Evolutionary conservation across 1,139 yeast species (phyloP).

Genomic region (Geotrichum restrictum): DNA sequence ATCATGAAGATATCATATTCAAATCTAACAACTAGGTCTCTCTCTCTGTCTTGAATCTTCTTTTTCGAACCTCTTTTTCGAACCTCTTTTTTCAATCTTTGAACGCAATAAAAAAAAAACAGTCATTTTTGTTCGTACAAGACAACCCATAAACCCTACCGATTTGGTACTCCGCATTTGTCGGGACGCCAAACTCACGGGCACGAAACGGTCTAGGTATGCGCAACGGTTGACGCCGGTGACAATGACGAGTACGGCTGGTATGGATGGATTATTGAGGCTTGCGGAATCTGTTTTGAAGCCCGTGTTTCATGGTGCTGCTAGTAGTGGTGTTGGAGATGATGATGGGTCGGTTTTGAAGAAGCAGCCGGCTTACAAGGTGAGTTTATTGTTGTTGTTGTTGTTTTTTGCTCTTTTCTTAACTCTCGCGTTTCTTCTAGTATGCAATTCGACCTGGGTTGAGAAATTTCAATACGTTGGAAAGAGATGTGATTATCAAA

Average conservation of each 20-base stretch:
- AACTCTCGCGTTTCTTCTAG: constrained; percentile 34
- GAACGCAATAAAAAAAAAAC: background rate
- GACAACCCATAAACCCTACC: constrained; percentile 75
- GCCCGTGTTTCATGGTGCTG: constrained; percentile 62
- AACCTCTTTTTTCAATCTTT: too few species aligned
- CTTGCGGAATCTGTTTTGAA: constrained; percentile 54
- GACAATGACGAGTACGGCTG: constrained; percentile 68
- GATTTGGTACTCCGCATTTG: constrained; percentile 61
- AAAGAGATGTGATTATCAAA: constrained; percentile 64
- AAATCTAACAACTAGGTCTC: too few species aligned
- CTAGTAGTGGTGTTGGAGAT: too few species aligned
- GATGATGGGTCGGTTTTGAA: too few species aligned
- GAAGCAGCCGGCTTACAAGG: constrained; percentile 7
- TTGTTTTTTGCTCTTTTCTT: background rate
- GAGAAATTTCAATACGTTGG: constrained; percentile 71
- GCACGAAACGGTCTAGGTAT: constrained; percentile 55
- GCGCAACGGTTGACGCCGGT: constrained; percentile 81
- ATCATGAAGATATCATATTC: too few species aligned
- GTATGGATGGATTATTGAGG: constrained; percentile 59
- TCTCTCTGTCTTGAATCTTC: too few species aligned
- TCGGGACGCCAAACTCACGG: constrained; percentile 50
- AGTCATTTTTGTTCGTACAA: constrained; percentile 69
- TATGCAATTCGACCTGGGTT: constrained; percentile 81
- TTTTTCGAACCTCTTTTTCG: too few species aligned
- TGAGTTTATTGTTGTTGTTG: too few species aligned